Conservation (phyloP, 306 rosid species). For the Quillaja saponaria region DNA sequence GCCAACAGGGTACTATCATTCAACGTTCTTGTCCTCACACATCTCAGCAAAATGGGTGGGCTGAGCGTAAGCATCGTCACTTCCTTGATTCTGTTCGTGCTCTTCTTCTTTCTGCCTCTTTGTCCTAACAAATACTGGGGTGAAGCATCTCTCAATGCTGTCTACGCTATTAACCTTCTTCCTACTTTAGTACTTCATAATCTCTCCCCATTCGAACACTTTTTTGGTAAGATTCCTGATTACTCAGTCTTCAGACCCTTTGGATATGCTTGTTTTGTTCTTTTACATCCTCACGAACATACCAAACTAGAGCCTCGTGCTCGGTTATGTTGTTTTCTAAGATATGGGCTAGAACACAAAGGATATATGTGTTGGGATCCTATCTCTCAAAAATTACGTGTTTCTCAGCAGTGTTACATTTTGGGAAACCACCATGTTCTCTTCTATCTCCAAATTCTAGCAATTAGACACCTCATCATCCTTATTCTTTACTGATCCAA, state of each 20-base stretch:
- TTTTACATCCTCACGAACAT: too few relatives aligned
- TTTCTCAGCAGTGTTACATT: not conserved
- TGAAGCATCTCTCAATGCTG: not conserved
- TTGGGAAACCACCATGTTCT: not conserved
- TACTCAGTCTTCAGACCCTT: too few relatives aligned
- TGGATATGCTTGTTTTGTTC: too few relatives aligned
- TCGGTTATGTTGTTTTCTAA: too few relatives aligned
- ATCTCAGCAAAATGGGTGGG: not conserved
- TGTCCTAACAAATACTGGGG: not conserved
- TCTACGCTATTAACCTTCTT: not conserved
- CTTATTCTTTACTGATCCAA: not conserved
- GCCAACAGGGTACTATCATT: not conserved
- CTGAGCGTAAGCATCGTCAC: not conserved
- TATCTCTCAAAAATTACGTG: not conserved
- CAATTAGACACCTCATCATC: not conserved
- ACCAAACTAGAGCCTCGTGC: too few relatives aligned
- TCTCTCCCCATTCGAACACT: not conserved
- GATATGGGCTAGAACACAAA: too few relatives aligned
- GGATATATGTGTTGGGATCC: not conserved
- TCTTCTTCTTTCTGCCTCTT: not conserved
- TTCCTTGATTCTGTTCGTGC: not conserved
- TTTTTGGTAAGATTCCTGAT: not conserved
- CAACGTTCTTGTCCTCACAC: not conserved
- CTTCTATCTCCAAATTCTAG: not conserved
- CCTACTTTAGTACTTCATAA: not conserved